phyloP scores from a whole-genome alignment of 805 yeast genomes.

The Millerozyma acaciae region DNA sequence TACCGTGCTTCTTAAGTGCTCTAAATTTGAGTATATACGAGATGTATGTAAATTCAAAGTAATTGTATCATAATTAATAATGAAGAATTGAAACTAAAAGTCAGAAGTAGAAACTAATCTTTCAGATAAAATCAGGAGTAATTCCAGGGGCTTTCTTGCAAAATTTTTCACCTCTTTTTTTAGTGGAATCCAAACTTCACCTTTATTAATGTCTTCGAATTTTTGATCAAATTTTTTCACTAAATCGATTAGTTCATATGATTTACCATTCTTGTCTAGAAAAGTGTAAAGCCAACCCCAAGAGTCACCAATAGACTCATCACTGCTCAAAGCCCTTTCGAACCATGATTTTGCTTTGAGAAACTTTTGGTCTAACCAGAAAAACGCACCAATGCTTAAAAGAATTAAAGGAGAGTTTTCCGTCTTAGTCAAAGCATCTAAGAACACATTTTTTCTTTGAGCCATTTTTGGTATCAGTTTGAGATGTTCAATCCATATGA shows the following conservation, averaged over 20 bases:
- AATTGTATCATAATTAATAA: constrained; percentile 4
- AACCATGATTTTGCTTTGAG: constrained; percentile 71
- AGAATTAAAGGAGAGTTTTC: constrained; percentile 57
- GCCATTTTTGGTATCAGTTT: constrained; percentile 43
- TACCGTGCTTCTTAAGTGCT: constrained; percentile 77
- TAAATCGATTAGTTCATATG: constrained; percentile 34
- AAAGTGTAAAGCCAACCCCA: constrained; percentile 66
- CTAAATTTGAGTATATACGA: constrained; percentile 66
- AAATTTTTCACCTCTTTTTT: constrained; percentile 48
- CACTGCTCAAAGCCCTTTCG: constrained; percentile 57
- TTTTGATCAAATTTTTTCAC: constrained; percentile 27
- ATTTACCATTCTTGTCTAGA: constrained; percentile 33
- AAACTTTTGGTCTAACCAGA: constrained; percentile 62
- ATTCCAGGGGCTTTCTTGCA: constrained; percentile 35
- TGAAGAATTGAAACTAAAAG: constrained; percentile 2
- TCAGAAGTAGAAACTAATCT: constrained; percentile 9
- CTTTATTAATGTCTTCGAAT: constrained; percentile 55
- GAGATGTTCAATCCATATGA: constrained; percentile 65
- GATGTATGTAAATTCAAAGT: constrained; percentile 14
- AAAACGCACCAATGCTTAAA: constrained; percentile 59
- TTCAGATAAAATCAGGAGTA: constrained; percentile 32
- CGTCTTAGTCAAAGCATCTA: constrained; percentile 69
- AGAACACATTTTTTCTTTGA: constrained; percentile 52
- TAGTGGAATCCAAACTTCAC: constrained; percentile 54
- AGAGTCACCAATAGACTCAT: constrained; percentile 64